phyloP scores from a whole-genome alignment of 2,329 filamentous ascomycete species.

The Elsinoe arachidis region DNA sequence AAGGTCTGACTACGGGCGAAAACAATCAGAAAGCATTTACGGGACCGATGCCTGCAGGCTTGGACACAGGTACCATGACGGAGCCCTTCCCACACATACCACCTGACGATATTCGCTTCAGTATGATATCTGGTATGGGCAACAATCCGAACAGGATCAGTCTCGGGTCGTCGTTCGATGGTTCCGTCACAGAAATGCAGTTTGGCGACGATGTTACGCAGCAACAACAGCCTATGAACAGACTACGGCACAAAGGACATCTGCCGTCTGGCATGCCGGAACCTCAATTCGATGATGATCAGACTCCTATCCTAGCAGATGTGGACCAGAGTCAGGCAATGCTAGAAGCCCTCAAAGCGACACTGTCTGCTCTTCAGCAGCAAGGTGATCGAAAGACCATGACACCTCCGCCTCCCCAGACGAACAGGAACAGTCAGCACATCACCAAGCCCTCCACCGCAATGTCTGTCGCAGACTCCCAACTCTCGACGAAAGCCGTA shows the following conservation, averaged over 20 bases:
- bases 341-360: constrained; percentile 25
- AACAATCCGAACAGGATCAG: neutral
- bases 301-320: constrained; percentile 14
- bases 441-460: neutral
- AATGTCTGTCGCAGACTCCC: constrained; percentile 8
- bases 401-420: constrained; percentile 1
- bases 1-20: neutral
- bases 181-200: constrained; percentile 2
- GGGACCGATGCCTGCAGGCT: neutral
- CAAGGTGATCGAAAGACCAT: constrained; percentile 20
- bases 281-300: constrained; percentile 12
- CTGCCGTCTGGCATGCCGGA: neutral
- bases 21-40: too few relatives aligned
- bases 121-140: neutral
- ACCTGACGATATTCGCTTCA: neutral
- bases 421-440: neutral
- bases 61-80: neutral
- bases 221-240: neutral
- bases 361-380: constrained; percentile 25
- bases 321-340: constrained; percentile 23
- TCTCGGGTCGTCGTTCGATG: neutral
- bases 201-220: neutral
- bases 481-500: constrained; percentile 6
- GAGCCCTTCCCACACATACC: neutral
- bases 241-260: constrained; percentile 1